Evolutionary conservation across 2,329 filamentous ascomycete species (phyloP), one percentile per base, ranked within the genome.

Genomic region (Clarireedia paspali): DNA sequence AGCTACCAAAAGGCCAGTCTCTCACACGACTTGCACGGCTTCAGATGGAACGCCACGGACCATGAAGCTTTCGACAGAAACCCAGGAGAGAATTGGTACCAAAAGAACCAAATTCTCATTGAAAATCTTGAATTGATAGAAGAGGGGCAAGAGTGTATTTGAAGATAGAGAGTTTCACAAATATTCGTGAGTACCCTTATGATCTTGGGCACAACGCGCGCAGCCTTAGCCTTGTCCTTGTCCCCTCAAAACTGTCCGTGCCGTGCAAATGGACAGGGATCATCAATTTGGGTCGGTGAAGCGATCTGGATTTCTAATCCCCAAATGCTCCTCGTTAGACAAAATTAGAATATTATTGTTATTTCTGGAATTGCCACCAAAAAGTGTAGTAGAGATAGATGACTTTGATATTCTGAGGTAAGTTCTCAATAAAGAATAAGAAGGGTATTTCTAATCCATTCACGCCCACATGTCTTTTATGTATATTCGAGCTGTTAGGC

Each of bases 71-170:
- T 15, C 23, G 12, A 30, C 24, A 56, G 10, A 20, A 42, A 36
- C 26, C 49, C 54, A 53, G 44, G n/a, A 40, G n/a, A 36, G 6
- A 27, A 55, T 45, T 38, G 23, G 39, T 15, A 44, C n/a, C 26
- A 12, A 45, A 36, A n/a, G 38, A 47, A 47, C 14, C 9, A 42
- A n/a, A 17, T 34, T 42, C 24, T 52, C 49, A 56, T 56, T 44
- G 38, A 47, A 42, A 53, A 17, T 42, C 17, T 53, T 23, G 15
- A 39, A 47, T 53, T 45, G 53, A 45, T 27, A 34, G 52, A 34
- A 55, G 53, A 55, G 27, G 47, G 47, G 26, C 53, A 50, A 38
- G 34, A 47, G 6, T 52, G 42, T 12, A 40, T 50, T 39, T 34
- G 48, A 20, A 56, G 47, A 36, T 50, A 27, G 42, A 36, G 36